These are phyloP conservation scores for Nicotiana noctiflora DNA, from an alignment of 257 asterid species.

Conservation along the genomic window DNA sequence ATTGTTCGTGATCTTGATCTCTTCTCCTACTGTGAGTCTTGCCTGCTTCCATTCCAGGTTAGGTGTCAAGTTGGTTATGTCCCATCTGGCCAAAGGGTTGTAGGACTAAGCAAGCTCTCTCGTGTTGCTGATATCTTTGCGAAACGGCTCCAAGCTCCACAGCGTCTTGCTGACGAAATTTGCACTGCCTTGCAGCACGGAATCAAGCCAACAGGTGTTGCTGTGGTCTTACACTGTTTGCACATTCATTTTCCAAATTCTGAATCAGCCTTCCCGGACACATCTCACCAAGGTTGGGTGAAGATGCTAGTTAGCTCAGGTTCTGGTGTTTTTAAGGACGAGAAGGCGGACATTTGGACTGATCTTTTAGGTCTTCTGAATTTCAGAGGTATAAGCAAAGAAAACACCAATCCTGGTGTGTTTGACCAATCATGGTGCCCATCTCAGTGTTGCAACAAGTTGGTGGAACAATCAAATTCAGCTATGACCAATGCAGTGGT, in stretches of 20 bases:
- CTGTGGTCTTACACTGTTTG: conserved; percentile 61
- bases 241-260: conserved; percentile 61
- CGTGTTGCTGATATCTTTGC: conserved; percentile 79
- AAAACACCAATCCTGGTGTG: conserved; percentile 2
- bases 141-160: conserved; percentile 83
- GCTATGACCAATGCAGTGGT: conserved; percentile 34
- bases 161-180: conserved; percentile 59
- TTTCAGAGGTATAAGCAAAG: conserved; percentile 36
- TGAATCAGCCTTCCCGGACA: conserved; percentile 31
- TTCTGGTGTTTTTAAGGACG: conserved; percentile 60
- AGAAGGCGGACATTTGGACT: conserved; percentile 46
- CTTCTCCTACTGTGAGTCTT: conserved; percentile 82
- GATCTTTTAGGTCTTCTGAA: conserved; percentile 62
- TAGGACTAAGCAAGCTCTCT: conserved; percentile 87
- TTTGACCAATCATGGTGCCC: conserved; percentile 67
- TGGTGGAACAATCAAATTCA: conserved; percentile 24
- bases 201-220: conserved; percentile 77
- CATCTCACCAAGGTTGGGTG: conserved; percentile 36
- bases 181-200: conserved; percentile 60
- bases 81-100: conserved; percentile 67
- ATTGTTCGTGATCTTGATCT: conserved; percentile 81
- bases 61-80: conserved; percentile 84
- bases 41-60: conserved; percentile 87
- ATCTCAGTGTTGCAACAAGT: conserved; percentile 22
- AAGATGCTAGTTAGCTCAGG: conserved; percentile 48